phyloP scores from a whole-genome alignment of 352 stramenopile species.

The Phytophthora pistaciae region DNA sequence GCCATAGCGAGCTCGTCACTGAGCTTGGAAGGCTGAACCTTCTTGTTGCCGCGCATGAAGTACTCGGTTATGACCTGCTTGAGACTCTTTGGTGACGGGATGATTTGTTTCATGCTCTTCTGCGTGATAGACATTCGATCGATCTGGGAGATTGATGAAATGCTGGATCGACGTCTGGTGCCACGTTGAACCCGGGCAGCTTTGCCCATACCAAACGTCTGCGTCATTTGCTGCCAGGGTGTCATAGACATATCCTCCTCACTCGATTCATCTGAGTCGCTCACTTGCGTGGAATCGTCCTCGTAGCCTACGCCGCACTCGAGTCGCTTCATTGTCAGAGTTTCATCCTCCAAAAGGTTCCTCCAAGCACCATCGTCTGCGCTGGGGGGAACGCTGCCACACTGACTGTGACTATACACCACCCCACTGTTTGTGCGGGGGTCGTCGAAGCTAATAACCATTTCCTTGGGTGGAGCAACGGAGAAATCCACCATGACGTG shows the following conservation, averaged over 20 bases:
- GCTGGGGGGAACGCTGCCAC: not conserved
- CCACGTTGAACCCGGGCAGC: constrained; percentile 26
- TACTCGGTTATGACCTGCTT: constrained; percentile 75
- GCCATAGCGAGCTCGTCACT: constrained; percentile 33
- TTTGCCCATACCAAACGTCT: constrained; percentile 83
- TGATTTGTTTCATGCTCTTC: constrained; percentile 58
- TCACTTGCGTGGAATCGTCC: constrained; percentile 86
- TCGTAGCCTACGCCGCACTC: constrained; percentile 80
- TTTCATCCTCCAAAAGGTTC: constrained; percentile 49
- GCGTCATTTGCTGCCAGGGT: constrained; percentile 87
- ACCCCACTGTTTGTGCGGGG: not conserved
- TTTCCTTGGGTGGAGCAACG: constrained; percentile 43
- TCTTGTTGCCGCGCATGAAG: constrained; percentile 71
- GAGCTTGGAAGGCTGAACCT: constrained; percentile 60
- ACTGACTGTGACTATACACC: constrained; percentile 1
- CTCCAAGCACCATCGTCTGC: constrained; percentile 28
- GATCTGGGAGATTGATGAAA: constrained; percentile 72
- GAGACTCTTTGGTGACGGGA: constrained; percentile 61
- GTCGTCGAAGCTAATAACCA: constrained; percentile 40
- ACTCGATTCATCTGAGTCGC: constrained; percentile 80
- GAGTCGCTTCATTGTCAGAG: constrained; percentile 70
- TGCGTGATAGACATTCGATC: constrained; percentile 65
- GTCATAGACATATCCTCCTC: constrained; percentile 85
- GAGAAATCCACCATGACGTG: constrained; percentile 68
- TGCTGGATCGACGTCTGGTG: constrained; percentile 59